A percentile compares a stretch with the other conserved stretches of the same genome.
Evolutionary conservation across 1,284 basidiomycete species (phyloP).

Genomic region (Cutaneotrichosporon mucoides): DNA sequence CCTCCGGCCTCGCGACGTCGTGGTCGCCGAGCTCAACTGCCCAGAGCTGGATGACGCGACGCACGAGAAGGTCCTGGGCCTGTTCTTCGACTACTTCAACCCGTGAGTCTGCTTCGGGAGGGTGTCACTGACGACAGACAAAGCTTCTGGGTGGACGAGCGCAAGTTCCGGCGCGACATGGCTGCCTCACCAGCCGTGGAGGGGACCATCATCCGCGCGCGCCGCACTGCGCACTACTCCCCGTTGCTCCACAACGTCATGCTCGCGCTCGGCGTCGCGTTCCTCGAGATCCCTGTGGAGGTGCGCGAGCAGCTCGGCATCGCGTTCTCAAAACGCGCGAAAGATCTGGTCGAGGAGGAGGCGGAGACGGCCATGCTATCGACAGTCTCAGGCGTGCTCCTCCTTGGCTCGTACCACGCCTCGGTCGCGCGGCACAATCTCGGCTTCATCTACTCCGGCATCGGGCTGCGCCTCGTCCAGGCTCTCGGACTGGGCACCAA

Average conservation of each 20-base stretch:
- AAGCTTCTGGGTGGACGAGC: constrained; percentile 27
- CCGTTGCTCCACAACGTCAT: constrained; percentile 69
- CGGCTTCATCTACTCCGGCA: constrained; percentile 27
- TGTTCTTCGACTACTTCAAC: constrained; percentile 30
- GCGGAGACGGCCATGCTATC: constrained; percentile 33
- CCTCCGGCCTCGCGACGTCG: constrained; percentile 2
- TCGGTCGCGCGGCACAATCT: constrained; percentile 22
- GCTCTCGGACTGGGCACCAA: constrained; percentile 35
- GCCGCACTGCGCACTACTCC: constrained; percentile 22
- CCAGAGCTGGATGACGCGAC: constrained; percentile 18
- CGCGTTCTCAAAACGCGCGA: constrained; percentile 23
- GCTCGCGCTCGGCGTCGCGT: constrained; percentile 49
- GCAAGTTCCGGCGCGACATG: constrained; percentile 20
- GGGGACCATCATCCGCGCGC: constrained; percentile 15
- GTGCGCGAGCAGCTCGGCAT: constrained; percentile 15
- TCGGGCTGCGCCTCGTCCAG: constrained; percentile 22
- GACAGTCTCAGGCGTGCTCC: constrained; percentile 30
- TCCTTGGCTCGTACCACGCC: constrained; percentile 32
- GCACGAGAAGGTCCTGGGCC: constrained; percentile 21
- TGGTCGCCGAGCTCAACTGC: constrained; percentile 8
- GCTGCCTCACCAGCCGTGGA: constrained; percentile 1
- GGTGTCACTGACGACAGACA: constrained; percentile 18
- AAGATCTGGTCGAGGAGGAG: constrained; percentile 32
- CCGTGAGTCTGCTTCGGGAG: no score
- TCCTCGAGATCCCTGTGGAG: constrained; percentile 10